Evolutionary conservation across 352 stramenopile species (phyloP).

Genomic region (Thalassiosira delicatula): DNA sequence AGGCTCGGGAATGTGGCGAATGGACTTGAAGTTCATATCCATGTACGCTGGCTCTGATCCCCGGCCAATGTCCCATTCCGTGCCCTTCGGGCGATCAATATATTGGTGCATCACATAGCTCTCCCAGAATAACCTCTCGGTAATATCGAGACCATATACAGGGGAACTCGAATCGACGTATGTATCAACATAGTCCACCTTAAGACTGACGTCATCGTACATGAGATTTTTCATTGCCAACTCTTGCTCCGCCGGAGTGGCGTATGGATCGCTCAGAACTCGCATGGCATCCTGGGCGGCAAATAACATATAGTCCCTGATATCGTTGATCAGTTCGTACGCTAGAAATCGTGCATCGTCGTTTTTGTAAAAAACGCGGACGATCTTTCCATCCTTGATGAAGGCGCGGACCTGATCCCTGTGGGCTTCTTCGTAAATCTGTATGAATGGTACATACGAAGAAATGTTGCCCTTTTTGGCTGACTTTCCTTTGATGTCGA

Average conservation of each 20-base stretch:
- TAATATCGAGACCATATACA: constrained; percentile 66
- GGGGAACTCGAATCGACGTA: constrained; percentile 41
- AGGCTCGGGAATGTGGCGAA: constrained; percentile 37
- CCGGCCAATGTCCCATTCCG: constrained; percentile 55
- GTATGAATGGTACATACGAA: constrained; percentile 54
- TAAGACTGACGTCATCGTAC: constrained; percentile 43
- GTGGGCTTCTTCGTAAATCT: constrained; percentile 54
- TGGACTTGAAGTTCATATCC: constrained; percentile 67
- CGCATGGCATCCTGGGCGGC: constrained; percentile 38
- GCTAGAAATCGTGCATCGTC: constrained; percentile 46
- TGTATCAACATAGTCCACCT: constrained; percentile 28
- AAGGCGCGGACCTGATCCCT: constrained; percentile 24
- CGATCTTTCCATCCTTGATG: constrained; percentile 50
- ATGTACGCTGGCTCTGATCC: constrained; percentile 67
- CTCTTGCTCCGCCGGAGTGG: constrained; percentile 36
- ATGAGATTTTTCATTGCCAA: constrained; percentile 58
- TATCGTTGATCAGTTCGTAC: constrained; percentile 39
- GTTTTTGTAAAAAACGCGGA: constrained; percentile 68
- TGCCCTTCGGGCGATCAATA: constrained; percentile 47
- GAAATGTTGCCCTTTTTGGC: constrained; percentile 28
- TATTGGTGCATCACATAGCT: constrained; percentile 50
- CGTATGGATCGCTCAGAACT: constrained; percentile 42
- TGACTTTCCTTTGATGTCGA: constrained; percentile 61
- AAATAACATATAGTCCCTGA: constrained; percentile 55
- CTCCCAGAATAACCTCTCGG: constrained; percentile 66